These are phyloP conservation scores for Rhodosporidiobolus sp. DNA, from an alignment of 768 basidiomycete species.

Conservation along the genomic window DNA sequence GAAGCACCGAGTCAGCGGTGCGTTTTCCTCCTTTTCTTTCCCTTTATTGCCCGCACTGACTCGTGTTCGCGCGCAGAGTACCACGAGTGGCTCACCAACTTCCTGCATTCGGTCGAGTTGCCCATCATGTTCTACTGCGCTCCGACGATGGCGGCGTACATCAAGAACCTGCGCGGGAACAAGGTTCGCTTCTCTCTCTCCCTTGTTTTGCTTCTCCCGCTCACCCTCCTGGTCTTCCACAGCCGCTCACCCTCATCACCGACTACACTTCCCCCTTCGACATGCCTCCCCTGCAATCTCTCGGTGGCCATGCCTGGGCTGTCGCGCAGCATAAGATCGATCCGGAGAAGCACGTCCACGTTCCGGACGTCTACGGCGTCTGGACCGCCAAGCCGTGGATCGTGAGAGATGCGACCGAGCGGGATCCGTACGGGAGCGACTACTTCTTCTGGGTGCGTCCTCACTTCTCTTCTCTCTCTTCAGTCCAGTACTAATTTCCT, in stretches of 20 bases:
- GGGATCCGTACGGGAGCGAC: slow-evolving; percentile 35
- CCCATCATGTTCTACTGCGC: slow-evolving; percentile 43
- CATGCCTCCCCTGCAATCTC: slow-evolving; percentile 37
- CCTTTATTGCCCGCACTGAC: not conserved
- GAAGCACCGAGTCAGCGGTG: slow-evolving; percentile 40
- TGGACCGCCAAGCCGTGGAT: slow-evolving; percentile 45
- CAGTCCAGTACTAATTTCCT: not conserved
- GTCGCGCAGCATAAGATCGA: slow-evolving; percentile 36
- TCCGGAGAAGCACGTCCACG: slow-evolving; percentile 38
- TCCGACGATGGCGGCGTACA: slow-evolving; percentile 23
- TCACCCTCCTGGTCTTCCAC: not conserved
- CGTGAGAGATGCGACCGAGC: slow-evolving; percentile 32
- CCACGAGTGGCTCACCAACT: slow-evolving; percentile 39
- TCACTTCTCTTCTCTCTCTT: not conserved
- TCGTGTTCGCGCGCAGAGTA: slow-evolving; percentile 19
- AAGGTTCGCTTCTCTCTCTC: slow-evolving; percentile 18
- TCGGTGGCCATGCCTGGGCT: slow-evolving; percentile 39
- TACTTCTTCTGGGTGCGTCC: slow-evolving; percentile 42
- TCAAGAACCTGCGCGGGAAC: slow-evolving; percentile 32
- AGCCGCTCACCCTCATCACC: slow-evolving; percentile 39
- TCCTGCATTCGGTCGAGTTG: slow-evolving; percentile 37
- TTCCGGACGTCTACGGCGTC: slow-evolving; percentile 40
- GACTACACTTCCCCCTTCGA: slow-evolving; percentile 34
- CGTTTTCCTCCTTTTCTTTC: not conserved
- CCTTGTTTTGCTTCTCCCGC: no score